Percentiles rank a stretch among this genome's conserved stretches.
Evolutionary conservation across 2,329 filamentous ascomycete species (phyloP).

Genomic region (Ascochyta lentis): DNA sequence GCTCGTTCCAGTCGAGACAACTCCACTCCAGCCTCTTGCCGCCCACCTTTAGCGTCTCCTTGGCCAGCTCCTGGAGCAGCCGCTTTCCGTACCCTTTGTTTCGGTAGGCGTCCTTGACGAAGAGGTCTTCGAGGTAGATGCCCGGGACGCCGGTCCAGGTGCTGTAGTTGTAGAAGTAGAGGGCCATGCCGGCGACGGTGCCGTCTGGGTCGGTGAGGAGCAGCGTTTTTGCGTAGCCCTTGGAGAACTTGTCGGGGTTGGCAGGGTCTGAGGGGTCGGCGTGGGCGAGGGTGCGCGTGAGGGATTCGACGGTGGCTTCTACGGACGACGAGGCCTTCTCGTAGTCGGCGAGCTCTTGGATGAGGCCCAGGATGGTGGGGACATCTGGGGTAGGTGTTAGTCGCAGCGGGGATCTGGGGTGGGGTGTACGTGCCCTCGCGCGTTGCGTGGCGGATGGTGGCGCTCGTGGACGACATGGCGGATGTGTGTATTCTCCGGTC

Average conservation of each 20-base stretch:
- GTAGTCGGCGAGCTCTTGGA: conserved; percentile 86
- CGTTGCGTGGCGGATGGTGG: conserved; percentile 64
- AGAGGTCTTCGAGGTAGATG: conserved; percentile 95
- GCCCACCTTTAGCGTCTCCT: conserved; percentile 73
- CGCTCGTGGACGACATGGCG: conserved; percentile 35
- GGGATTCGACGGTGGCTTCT: conserved; percentile 76
- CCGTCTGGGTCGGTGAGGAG: conserved; percentile 60
- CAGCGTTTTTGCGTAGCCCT: conserved; percentile 77
- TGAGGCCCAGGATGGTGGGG: conserved; percentile 78
- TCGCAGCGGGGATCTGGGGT: background rate
- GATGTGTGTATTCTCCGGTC: background rate
- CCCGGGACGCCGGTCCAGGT: conserved; percentile 89
- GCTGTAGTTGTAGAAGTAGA: conserved; percentile 96
- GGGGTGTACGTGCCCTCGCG: conserved; percentile 60
- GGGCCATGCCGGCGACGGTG: conserved; percentile 74
- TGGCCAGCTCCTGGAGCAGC: conserved; percentile 78
- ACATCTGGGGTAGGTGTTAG: conserved; percentile 66
- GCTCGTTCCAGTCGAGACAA: conserved; percentile 92
- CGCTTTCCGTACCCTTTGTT: conserved; percentile 80
- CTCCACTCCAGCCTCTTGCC: conserved; percentile 86
- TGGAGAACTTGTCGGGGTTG: conserved; percentile 49
- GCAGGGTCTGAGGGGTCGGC: conserved; percentile 54
- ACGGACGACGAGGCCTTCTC: conserved; percentile 78
- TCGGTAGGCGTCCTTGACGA: conserved; percentile 73
- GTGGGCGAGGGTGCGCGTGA: conserved; percentile 80